Percentiles rank a stretch among this genome's conserved stretches.
phyloP scores from a whole-genome alignment of 2,329 filamentous ascomycete species.

The Penicillium janthinellum region DNA sequence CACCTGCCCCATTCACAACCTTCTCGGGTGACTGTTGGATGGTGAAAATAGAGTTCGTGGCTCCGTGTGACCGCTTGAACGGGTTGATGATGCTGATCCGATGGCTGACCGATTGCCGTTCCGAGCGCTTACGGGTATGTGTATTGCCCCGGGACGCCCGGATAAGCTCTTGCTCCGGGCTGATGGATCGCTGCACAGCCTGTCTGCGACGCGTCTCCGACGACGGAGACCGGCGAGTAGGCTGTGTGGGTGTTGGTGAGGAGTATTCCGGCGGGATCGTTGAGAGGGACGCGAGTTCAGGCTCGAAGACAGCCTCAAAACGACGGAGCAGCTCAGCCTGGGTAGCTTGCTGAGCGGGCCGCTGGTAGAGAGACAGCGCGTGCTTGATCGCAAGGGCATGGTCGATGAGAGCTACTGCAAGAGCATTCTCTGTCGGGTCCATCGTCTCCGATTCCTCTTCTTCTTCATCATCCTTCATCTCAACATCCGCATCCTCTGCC shows the following conservation, averaged over 20 bases:
- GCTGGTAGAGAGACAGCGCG: slow-evolving; percentile 69
- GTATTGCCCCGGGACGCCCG: slow-evolving; percentile 34
- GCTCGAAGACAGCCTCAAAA: slow-evolving; percentile 53
- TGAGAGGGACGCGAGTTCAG: slow-evolving; percentile 66
- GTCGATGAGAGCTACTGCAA: slow-evolving; percentile 83
- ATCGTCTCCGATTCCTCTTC: slow-evolving; percentile 53
- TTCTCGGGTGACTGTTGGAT: slow-evolving; percentile 33
- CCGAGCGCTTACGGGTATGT: slow-evolving; percentile 36
- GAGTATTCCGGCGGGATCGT: slow-evolving; percentile 36
- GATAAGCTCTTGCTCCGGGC: slow-evolving; percentile 40
- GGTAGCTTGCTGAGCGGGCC: slow-evolving; percentile 56
- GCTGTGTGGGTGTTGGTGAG: slow-evolving; percentile 45
- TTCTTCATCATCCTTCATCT: slow-evolving; percentile 51
- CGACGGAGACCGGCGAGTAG: slow-evolving; percentile 40
- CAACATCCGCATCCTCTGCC: slow-evolving; percentile 46
- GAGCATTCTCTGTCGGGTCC: slow-evolving; percentile 69
- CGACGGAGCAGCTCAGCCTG: slow-evolving; percentile 42
- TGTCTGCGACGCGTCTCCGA: slow-evolving; percentile 30
- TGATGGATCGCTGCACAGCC: slow-evolving; percentile 32
- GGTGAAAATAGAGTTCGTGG: slow-evolving; percentile 40
- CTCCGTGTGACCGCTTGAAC: slow-evolving; percentile 44
- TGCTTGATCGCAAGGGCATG: slow-evolving; percentile 86
- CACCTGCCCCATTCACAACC: slow-evolving; percentile 23
- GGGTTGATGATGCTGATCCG: slow-evolving; percentile 48
- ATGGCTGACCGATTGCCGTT: slow-evolving; percentile 43